Base-by-base conservation (phyloP, 441 rosid genomes). In the Omphalea diandra region DNA sequence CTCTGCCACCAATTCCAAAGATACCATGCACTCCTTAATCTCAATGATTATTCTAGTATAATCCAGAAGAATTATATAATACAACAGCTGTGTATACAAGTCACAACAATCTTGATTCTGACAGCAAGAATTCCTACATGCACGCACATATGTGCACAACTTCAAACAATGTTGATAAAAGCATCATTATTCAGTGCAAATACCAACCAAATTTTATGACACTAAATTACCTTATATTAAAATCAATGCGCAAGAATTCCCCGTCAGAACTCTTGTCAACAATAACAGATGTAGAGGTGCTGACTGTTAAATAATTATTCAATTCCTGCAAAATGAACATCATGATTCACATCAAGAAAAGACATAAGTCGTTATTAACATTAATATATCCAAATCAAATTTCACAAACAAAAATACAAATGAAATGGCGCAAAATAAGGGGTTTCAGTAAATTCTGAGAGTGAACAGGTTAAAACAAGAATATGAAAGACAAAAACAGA, bases 191-290 rank as follows among this genome's bases (percentile, higher is more conserved):
- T 68, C 61, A 22, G 20, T 27, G 52, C 7, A 38, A 27, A 33
- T 17, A 67, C 54, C 33, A 38, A 53, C 15, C 10, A 69, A 32
- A 58, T 10, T 9, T 20, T 2, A 35, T 40, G 46, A 15, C 26
- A 38, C 3, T 22, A 35, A 27, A 9, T 60, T 66, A 96, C 98
- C 99, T 96, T 70, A 93, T 72, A 85, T 96, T 96, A 78, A 96
- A 96, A 81, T 90, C 90, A 72, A 96, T 86, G 47, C 97, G 97
- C 69, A 96, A 82, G 77, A 87, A 93, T 32, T 91, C 97, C 4
- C 97, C 97, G 83, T 93, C 98, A 73, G 86, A 52, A 81, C 99
- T 96, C 78, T 81, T 87, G 86, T 96, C 97, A 66, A 96, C 97
- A 67, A 96, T 76, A 33, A 96, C 86, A 70, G 97, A 78, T 4